phyloP scores from a whole-genome alignment of 176 grass and related monocot species.

The Themeda triandra region DNA sequence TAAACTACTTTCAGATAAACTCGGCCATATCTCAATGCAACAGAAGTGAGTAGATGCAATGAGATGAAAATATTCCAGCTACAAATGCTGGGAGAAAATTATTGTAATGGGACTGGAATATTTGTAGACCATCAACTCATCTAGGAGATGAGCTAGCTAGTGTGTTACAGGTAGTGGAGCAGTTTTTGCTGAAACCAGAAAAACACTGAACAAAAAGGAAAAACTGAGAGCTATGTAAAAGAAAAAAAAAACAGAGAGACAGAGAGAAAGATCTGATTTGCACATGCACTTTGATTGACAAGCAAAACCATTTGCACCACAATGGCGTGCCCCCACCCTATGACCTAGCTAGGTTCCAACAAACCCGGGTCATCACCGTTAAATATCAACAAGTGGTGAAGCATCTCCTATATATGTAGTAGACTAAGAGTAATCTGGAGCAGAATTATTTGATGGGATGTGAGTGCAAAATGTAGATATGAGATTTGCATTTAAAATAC shows the following conservation, averaged over 20 bases:
- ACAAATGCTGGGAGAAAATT: background rate
- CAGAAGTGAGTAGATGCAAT: background rate
- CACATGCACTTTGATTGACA: conserved; percentile 16
- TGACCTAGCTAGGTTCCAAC: background rate
- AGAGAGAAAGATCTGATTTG: background rate
- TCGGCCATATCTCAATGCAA: background rate
- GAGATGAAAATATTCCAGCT: background rate
- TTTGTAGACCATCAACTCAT: conserved; percentile 13
- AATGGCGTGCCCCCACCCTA: conserved; percentile 4
- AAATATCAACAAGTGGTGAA: background rate
- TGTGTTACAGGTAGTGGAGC: conserved; percentile 1
- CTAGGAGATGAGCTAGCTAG: background rate
- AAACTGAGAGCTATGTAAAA: background rate
- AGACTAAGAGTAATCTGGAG: background rate
- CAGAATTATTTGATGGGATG: conserved; percentile 8
- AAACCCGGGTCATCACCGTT: background rate
- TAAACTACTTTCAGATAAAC: background rate
- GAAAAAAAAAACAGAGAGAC: background rate
- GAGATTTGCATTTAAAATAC: background rate
- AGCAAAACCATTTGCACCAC: conserved; percentile 19
- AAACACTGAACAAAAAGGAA: conserved; percentile 15
- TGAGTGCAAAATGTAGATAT: background rate
- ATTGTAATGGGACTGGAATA: conserved; percentile 19
- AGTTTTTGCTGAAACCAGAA: background rate
- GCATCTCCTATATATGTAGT: background rate